phyloP scores from a whole-genome alignment of 2,329 filamentous ascomycete species.

The Aspergillus ibericus region DNA sequence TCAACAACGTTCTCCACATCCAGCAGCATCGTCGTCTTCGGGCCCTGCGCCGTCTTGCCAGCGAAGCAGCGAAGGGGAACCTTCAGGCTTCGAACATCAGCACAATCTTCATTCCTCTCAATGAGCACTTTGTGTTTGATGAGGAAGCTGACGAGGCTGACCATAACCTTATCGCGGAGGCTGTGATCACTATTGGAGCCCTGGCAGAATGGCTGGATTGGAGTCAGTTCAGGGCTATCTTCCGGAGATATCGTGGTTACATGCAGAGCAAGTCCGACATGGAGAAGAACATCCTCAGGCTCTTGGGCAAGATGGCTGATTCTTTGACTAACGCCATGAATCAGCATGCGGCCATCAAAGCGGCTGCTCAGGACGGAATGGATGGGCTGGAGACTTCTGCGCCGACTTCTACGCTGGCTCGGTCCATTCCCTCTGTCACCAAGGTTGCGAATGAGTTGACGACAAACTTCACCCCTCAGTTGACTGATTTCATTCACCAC shows the following conservation, averaged over 20 bases:
- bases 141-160: conserved; percentile 73
- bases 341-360: conserved; percentile 24
- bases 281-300: conserved; percentile 80
- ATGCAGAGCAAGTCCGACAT: conserved; percentile 76
- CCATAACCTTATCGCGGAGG: conserved; percentile 82
- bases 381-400: conserved; percentile 30
- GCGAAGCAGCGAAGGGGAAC: conserved; percentile 62
- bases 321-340: conserved; percentile 61
- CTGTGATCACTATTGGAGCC: conserved; percentile 74
- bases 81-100: conserved; percentile 76
- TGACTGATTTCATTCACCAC: conserved; percentile 84
- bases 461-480: conserved; percentile 71
- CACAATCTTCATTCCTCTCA: conserved; percentile 83
- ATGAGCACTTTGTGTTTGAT: conserved; percentile 93
- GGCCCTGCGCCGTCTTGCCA: conserved; percentile 74
- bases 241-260: conserved; percentile 81
- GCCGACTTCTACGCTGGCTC: conserved; percentile 53
- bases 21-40: conserved; percentile 82
- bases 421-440: conserved; percentile 64
- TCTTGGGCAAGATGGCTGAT: conserved; percentile 80
- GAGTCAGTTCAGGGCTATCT: conserved; percentile 82
- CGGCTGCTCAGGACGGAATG: conserved; percentile 24
- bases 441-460: conserved; percentile 73
- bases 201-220: conserved; percentile 79
- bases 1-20: conserved; percentile 87